phyloP scores from a whole-genome alignment of 2,329 filamentous ascomycete species.

The Cladosporium sphaerospermum region DNA sequence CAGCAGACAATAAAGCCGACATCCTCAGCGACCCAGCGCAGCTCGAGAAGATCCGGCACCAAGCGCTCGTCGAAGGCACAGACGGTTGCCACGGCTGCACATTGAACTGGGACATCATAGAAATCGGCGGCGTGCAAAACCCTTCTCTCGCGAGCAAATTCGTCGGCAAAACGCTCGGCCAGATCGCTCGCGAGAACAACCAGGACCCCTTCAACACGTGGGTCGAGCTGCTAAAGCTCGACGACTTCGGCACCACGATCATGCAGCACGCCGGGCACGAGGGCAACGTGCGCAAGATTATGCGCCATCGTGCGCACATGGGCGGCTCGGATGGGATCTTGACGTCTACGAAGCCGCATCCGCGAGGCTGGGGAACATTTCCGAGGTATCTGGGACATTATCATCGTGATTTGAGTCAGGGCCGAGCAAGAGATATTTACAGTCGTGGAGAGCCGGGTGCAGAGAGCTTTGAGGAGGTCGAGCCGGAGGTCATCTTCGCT shows the following conservation, averaged over 20 bases:
- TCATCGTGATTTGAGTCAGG: conserved; percentile 19
- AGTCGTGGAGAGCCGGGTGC: conserved; percentile 4
- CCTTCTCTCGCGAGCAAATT: conserved; percentile 14
- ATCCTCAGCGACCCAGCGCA: conserved; percentile 18
- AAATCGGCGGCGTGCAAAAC: conserved; percentile 24
- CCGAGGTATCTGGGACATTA: conserved; percentile 26
- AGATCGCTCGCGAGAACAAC: conserved; percentile 20
- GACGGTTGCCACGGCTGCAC: conserved; percentile 25
- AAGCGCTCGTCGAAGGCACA: conserved; percentile 20
- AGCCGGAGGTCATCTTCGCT: conserved; percentile 21
- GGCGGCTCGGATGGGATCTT: conserved; percentile 25
- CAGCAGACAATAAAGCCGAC: conserved; percentile 18
- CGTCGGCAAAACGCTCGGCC: conserved; percentile 24
- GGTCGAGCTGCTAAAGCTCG: conserved; percentile 22
- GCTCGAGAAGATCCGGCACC: conserved; percentile 20
- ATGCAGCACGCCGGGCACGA: conserved; percentile 25
- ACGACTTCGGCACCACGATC: conserved; percentile 25
- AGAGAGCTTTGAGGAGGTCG: conserved; percentile 16
- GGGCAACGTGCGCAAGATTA: conserved; percentile 23
- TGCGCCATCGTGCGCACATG: conserved; percentile 23
- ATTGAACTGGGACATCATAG: conserved; percentile 23
- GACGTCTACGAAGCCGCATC: conserved; percentile 25
- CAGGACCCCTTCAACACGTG: conserved; percentile 24
- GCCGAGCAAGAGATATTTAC: conserved; percentile 20
- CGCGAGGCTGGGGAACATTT: conserved; percentile 26